A percentile compares a stretch with the other conserved stretches of the same genome.
These are phyloP conservation scores for Monilinia laxa DNA, from an alignment of 2,329 filamentous ascomycete species.

Conservation along the genomic window DNA sequence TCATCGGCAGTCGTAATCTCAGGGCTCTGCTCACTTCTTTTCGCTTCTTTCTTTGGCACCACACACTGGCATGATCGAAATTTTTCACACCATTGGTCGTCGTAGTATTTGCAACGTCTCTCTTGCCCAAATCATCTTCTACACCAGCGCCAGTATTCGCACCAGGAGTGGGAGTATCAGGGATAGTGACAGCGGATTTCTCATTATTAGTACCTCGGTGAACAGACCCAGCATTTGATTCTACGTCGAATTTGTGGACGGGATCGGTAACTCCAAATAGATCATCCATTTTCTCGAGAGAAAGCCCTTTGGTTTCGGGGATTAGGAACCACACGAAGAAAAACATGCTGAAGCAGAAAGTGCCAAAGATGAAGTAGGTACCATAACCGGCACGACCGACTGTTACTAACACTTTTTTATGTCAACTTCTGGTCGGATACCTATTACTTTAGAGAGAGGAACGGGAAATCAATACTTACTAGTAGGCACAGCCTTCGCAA, in stretches of 20 bases:
- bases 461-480: constrained; percentile 42
- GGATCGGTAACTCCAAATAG: constrained; percentile 20
- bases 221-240: constrained; percentile 9
- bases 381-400: constrained; percentile 48
- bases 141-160: neutral
- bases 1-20: neutral
- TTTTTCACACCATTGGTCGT: neutral
- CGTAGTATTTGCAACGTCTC: neutral
- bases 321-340: constrained; percentile 42
- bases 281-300: constrained; percentile 50
- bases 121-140: neutral
- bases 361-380: constrained; percentile 64
- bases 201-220: neutral
- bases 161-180: neutral
- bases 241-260: constrained; percentile 4
- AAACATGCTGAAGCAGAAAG: constrained; percentile 62
- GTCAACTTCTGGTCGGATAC: too few relatives aligned
- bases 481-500: constrained; percentile 64
- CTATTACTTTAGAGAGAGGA: neutral
- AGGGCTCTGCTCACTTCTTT: neutral
- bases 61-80: neutral
- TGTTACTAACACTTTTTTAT: constrained; percentile 47
- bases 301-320: constrained; percentile 68
- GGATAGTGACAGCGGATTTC: neutral
- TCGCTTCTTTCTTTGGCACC: neutral